Percentiles rank a stretch among this genome's conserved stretches.
Evolutionary conservation across 768 basidiomycete genomes (phyloP).

Genomic region (Mycena vulgaris): DNA sequence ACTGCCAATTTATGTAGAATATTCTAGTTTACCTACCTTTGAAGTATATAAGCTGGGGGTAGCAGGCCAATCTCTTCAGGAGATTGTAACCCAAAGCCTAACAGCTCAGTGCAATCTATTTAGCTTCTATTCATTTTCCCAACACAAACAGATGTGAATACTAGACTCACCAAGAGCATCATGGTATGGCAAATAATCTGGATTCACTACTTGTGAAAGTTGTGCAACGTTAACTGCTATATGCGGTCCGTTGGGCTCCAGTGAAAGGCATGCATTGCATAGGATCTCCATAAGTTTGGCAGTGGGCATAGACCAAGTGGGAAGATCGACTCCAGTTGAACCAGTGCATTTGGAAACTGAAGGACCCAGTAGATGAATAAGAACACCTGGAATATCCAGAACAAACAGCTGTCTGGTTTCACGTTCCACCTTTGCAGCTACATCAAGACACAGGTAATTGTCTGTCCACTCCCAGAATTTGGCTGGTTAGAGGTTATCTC

Average conservation of each 20-base stretch:
- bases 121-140: no score
- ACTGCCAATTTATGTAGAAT: no score
- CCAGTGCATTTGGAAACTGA: neutral
- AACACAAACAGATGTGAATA: neutral
- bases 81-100: no score
- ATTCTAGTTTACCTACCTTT: no score
- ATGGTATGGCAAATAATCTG: neutral
- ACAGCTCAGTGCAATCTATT: no score
- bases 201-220: neutral
- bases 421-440: neutral
- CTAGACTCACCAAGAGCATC: neutral
- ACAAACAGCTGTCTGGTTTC: neutral
- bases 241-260: neutral
- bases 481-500: neutral
- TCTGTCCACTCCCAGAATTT: conserved; percentile 2
- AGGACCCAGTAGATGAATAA: neutral
- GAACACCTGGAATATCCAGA: neutral
- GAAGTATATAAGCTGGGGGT: no score
- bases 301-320: neutral
- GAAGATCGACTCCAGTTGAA: neutral
- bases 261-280: neutral
- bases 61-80: no score
- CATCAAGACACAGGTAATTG: neutral
- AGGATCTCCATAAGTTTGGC: neutral
- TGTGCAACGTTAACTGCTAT: neutral